phyloP scores from a whole-genome alignment of 768 basidiomycete species.

The Mycena polygramma region DNA sequence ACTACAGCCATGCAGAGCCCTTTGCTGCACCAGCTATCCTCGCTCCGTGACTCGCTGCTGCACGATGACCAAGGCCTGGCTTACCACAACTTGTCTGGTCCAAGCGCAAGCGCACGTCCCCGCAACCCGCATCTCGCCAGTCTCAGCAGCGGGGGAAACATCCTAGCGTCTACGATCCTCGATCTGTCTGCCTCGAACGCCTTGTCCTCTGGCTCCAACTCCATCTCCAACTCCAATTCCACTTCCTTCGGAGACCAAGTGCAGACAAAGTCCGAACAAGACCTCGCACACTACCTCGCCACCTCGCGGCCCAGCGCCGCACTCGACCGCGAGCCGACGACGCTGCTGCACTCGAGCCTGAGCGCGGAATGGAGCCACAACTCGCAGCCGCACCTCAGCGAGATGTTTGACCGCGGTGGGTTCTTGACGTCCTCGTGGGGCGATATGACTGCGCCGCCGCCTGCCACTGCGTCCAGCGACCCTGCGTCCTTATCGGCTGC shows the following conservation, averaged over 20 bases:
- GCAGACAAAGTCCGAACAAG: conserved; percentile 37
- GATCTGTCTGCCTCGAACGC: conserved; percentile 22
- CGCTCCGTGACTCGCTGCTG: conserved; percentile 25
- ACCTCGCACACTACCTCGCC: conserved; percentile 37
- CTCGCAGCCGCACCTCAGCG: conserved; percentile 10
- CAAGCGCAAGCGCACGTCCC: conserved; percentile 8
- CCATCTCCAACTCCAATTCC: conserved; percentile 15
- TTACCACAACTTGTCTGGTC: conserved; percentile 17
- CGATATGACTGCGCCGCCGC: neutral
- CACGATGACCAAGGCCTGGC: conserved; percentile 12
- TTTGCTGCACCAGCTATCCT: conserved; percentile 35
- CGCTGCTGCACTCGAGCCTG: conserved; percentile 22
- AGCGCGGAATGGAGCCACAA: conserved; percentile 22
- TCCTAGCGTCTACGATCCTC: conserved; percentile 30
- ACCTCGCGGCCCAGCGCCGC: conserved; percentile 30
- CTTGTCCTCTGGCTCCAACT: conserved; percentile 13
- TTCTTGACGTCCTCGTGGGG: conserved; percentile 27
- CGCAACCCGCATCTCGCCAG: conserved; percentile 20
- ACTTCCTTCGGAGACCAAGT: conserved; percentile 14
- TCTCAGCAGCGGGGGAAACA: conserved; percentile 20
- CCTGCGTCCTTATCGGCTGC: neutral
- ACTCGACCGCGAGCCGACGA: conserved; percentile 28
- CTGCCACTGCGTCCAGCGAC: neutral
- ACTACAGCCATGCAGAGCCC: conserved; percentile 32
- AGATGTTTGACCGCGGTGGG: conserved; percentile 27